Conservation (phyloP, 2,329 filamentous ascomycete genomes). For the Colletotrichum australisinense region DNA sequence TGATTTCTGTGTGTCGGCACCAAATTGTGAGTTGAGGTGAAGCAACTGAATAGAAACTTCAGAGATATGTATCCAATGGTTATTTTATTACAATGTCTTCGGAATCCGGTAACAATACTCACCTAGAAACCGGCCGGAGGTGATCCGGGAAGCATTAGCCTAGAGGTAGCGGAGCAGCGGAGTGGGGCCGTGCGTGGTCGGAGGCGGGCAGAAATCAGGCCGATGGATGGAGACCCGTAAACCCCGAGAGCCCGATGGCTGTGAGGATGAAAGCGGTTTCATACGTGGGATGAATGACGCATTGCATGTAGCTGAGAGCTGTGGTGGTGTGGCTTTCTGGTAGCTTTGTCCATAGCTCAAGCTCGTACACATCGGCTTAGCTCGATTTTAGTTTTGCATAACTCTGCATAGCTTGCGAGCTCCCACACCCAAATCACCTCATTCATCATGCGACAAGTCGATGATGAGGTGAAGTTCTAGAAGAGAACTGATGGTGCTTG, state of each 20-base stretch:
- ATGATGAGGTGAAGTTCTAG: neutral
- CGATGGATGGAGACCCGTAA: slow-evolving; percentile 19
- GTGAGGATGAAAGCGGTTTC: slow-evolving; percentile 27
- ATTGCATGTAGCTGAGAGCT: neutral
- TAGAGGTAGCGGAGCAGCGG: neutral
- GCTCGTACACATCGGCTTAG: neutral
- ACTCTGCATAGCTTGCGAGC: slow-evolving; percentile 9
- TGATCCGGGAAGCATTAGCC: neutral
- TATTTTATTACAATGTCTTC: neutral
- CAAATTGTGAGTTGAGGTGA: no score
- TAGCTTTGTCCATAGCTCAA: neutral
- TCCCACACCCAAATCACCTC: slow-evolving; percentile 17
- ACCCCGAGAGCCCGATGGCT: slow-evolving; percentile 27
- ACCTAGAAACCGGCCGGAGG: neutral
- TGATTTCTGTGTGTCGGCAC: neutral
- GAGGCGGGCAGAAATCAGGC: slow-evolving; percentile 10
- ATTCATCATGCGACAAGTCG: slow-evolving; percentile 20
- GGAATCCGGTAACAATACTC: neutral
- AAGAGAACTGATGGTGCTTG: neutral
- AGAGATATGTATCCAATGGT: no score
- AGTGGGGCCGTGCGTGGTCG: slow-evolving; percentile 26
- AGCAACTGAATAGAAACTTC: no score
- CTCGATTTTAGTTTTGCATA: neutral
- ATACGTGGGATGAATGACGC: slow-evolving; percentile 28
- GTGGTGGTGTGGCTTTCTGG: neutral